A percentile compares a stretch with the other conserved stretches of the same genome.
Conservation (phyloP, 305 asterid species). For the Fraxinus angustifolia region DNA sequence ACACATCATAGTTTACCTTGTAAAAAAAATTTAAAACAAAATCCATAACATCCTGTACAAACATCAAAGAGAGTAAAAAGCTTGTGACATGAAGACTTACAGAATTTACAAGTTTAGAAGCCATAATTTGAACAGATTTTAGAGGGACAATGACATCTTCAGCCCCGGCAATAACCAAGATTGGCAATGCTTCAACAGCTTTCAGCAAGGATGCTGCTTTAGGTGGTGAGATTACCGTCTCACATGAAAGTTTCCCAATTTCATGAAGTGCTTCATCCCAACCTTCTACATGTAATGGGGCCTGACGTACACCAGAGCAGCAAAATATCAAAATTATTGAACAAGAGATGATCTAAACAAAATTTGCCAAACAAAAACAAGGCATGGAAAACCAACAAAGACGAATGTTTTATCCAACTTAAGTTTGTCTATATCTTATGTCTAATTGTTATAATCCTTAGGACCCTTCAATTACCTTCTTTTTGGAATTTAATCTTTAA, state of each 20-base stretch:
- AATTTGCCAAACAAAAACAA: not conserved
- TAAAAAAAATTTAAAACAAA: not conserved
- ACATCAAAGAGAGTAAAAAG: not conserved
- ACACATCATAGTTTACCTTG: not conserved
- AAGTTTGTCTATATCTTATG: not conserved
- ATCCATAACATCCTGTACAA: not conserved
- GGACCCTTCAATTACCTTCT: not conserved
- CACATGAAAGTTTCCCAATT: conserved; percentile 77
- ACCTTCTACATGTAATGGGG: conserved; percentile 81
- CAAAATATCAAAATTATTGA: conserved; percentile 14
- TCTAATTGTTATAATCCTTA: not conserved
- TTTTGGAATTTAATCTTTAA: not conserved
- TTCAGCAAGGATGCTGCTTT: conserved; percentile 57
- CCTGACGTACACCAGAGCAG: conserved; percentile 39
- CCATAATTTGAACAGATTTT: conserved; percentile 68
- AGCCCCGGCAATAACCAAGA: conserved; percentile 71
- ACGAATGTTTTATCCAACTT: not conserved
- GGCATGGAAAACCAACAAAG: not conserved
- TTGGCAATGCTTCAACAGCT: conserved; percentile 61
- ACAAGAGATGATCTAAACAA: not conserved
- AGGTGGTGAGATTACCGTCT: conserved; percentile 59
- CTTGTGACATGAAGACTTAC: conserved; percentile 40
- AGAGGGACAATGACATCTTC: conserved; percentile 84
- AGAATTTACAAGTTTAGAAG: conserved; percentile 78
- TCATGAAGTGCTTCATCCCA: conserved; percentile 96